Evolutionary conservation across 2,329 filamentous ascomycete species (phyloP).

Genomic region (Botryosphaeria dothidea): DNA sequence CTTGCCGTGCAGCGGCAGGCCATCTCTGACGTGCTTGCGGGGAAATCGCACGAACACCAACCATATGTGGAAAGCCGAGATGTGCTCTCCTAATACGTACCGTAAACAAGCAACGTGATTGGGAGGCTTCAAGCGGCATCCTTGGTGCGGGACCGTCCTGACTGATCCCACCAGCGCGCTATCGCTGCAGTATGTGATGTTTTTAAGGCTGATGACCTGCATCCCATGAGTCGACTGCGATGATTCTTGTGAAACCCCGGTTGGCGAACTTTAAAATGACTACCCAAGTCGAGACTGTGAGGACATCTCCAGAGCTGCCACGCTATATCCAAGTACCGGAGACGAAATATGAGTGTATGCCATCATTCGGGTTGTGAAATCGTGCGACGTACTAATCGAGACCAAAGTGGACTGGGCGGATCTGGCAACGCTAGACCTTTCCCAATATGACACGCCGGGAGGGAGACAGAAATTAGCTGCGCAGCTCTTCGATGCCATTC

Average conservation of each 20-base stretch:
- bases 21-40: constrained; percentile 15
- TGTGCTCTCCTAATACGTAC: neutral
- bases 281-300: neutral
- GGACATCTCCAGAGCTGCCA: neutral
- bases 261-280: neutral
- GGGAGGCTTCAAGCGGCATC: neutral
- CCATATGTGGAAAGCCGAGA: neutral
- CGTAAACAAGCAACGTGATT: neutral
- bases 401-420: constrained; percentile 27
- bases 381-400: neutral
- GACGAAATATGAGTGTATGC: constrained; percentile 4
- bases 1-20: neutral
- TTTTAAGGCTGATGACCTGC: neutral
- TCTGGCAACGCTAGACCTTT: constrained; percentile 23
- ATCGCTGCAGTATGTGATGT: neutral
- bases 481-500: constrained; percentile 23
- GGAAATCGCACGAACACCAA: constrained; percentile 11
- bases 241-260: too few relatives aligned
- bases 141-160: neutral
- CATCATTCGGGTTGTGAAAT: neutral
- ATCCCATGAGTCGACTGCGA: neutral
- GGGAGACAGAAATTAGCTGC: constrained; percentile 23
- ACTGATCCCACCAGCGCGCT: neutral
- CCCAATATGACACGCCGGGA: constrained; percentile 23
- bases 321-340: constrained; percentile 2